Evolutionary conservation across 768 basidiomycete species (phyloP).

Genomic region (Sarcodon sp.): DNA sequence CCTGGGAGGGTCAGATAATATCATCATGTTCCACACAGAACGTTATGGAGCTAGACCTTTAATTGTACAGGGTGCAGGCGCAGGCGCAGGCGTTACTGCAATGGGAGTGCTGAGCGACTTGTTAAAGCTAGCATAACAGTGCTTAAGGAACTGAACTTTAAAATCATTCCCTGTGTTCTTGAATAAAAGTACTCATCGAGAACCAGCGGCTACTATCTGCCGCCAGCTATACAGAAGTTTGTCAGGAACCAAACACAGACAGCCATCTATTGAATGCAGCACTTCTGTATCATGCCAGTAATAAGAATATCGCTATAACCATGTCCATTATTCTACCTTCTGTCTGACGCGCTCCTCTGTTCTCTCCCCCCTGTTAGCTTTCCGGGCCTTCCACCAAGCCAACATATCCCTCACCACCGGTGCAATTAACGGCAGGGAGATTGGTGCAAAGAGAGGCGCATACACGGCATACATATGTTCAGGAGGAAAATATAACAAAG

Average conservation of each 20-base stretch:
- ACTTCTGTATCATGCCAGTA: too few species aligned
- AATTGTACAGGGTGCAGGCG: constrained; percentile 92
- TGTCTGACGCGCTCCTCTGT: neutral
- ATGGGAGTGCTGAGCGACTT: constrained; percentile 95
- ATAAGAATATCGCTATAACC: too few species aligned
- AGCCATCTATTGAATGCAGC: too few species aligned
- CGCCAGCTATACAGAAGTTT: too few species aligned
- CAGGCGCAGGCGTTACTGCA: constrained; percentile 96
- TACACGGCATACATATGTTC: constrained; percentile 98
- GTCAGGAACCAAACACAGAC: too few species aligned
- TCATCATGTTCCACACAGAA: constrained; percentile 93
- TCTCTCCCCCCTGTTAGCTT: constrained; percentile 1
- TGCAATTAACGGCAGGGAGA: constrained; percentile 71
- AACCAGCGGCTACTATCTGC: too few species aligned
- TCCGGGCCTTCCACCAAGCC: constrained; percentile 33
- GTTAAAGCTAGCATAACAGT: constrained; percentile 27
- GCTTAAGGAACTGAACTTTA: too few species aligned
- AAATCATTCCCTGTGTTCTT: too few species aligned
- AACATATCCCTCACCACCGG: constrained; percentile 62
- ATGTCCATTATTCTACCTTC: neutral
- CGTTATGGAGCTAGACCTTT: constrained; percentile 82
- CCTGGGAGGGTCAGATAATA: constrained; percentile 93
- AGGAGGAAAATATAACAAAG: constrained; percentile 90
- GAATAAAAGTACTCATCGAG: too few species aligned
- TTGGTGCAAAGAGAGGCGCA: constrained; percentile 86